Evolutionary conservation across 2,329 filamentous ascomycete species (phyloP).

Genomic region (Huntiella savannae): DNA sequence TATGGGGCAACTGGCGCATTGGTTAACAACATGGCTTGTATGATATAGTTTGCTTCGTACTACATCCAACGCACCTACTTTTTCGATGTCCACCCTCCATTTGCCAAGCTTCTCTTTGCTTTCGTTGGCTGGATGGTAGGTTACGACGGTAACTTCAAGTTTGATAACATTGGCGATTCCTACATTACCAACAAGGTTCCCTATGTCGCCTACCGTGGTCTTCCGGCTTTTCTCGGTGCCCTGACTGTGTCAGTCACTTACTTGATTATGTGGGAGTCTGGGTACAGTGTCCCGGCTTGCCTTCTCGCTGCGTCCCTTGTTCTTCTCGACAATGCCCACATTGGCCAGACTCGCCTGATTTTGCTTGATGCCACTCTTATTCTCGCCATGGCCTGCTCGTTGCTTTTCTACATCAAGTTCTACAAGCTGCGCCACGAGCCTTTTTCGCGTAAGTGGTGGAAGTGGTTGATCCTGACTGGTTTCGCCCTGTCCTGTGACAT

Average conservation of each 20-base stretch:
- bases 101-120: slow-evolving; percentile 94
- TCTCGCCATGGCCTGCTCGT: slow-evolving; percentile 85
- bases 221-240: slow-evolving; percentile 81
- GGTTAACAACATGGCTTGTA: neutral
- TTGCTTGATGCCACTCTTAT: slow-evolving; percentile 87
- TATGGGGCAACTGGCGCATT: neutral
- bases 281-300: slow-evolving; percentile 86
- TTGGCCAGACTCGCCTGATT: slow-evolving; percentile 89
- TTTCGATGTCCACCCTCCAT: slow-evolving; percentile 97
- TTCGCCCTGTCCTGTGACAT: slow-evolving; percentile 94
- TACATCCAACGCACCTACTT: slow-evolving; percentile 97
- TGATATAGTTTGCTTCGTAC: slow-evolving; percentile 45
- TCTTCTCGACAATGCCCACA: slow-evolving; percentile 92
- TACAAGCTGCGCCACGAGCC: slow-evolving; percentile 84
- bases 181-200: slow-evolving; percentile 95
- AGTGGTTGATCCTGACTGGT: slow-evolving; percentile 90
- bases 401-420: slow-evolving; percentile 89
- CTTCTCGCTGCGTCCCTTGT: slow-evolving; percentile 70
- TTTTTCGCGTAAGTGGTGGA: slow-evolving; percentile 97
- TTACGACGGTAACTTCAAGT: slow-evolving; percentile 92
- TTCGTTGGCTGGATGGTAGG: slow-evolving; percentile 94
- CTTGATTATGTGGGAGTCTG: slow-evolving; percentile 99
- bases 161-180: slow-evolving; percentile 97
- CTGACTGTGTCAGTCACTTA: slow-evolving; percentile 88
- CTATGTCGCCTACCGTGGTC: slow-evolving; percentile 84